Evolutionary conservation across 306 rosid species (phyloP).

Genomic region (Inga leiocalycina): DNA sequence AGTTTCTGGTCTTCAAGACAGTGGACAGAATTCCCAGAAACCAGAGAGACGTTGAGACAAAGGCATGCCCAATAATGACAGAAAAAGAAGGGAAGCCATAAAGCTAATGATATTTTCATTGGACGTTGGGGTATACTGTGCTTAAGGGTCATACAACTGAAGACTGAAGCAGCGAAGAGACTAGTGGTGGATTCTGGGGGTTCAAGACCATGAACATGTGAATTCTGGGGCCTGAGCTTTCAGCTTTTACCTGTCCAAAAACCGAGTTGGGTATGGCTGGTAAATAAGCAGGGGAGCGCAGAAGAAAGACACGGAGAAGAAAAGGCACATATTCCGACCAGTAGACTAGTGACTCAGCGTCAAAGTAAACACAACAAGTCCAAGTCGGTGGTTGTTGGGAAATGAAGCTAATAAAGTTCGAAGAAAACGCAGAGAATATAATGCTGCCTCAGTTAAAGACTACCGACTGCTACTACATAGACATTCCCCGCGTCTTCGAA

Average conservation of each 20-base stretch:
- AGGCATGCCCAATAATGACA: too few species aligned
- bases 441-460: too few species aligned
- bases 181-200: too few species aligned
- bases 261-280: too few species aligned
- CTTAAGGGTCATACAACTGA: too few species aligned
- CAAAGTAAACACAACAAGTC: background rate
- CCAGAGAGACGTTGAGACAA: background rate
- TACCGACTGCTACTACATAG: too few species aligned
- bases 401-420: background rate
- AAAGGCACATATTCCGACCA: background rate
- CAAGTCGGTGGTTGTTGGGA: background rate
- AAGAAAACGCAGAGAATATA: background rate
- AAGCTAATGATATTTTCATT: background rate
- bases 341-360: background rate
- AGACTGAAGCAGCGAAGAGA: too few species aligned
- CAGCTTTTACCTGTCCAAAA: too few species aligned
- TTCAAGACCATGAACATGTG: too few species aligned
- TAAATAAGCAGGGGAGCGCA: background rate
- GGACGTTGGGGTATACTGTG: too few species aligned
- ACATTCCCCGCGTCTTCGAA: too few species aligned
- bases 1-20: constrained; percentile 21
- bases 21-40: background rate
- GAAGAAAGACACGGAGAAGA: background rate
- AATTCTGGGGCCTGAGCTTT: too few species aligned
- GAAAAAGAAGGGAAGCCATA: background rate